A percentile compares a stretch with the other conserved stretches of the same genome.
Evolutionary conservation across 1,284 basidiomycete species (phyloP).

Genomic region (Pseudozyma pruni): DNA sequence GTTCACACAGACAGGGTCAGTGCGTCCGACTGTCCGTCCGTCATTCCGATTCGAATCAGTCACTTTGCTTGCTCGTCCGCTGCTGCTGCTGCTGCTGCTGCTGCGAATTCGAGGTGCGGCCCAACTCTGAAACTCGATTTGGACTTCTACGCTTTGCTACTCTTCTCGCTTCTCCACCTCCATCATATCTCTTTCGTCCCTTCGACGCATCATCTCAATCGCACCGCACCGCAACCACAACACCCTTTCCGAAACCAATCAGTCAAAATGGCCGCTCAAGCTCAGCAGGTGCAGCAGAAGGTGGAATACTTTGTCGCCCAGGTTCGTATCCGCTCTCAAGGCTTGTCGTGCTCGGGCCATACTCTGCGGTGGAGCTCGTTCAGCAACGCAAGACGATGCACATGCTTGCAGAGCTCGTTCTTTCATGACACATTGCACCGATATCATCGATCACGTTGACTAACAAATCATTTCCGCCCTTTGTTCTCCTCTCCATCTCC

Average conservation of each 20-base stretch:
- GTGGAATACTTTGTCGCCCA: slow-evolving; percentile 65
- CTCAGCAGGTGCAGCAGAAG: slow-evolving; percentile 64
- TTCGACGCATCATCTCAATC: not conserved
- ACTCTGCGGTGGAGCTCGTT: not conserved
- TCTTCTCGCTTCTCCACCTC: slow-evolving; percentile 1
- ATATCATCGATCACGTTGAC: not conserved
- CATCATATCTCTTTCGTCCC: slow-evolving; percentile 4
- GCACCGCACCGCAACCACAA: not conserved
- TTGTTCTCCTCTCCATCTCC: not conserved
- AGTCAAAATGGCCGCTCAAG: slow-evolving; percentile 60
- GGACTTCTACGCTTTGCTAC: too few relatives aligned
- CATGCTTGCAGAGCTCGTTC: too few relatives aligned
- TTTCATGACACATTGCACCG: too few relatives aligned
- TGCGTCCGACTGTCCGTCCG: slow-evolving; percentile 3
- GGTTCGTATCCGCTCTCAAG: slow-evolving; percentile 43
- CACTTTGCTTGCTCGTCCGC: too few relatives aligned
- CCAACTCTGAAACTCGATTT: too few relatives aligned
- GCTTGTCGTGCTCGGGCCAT: not conserved
- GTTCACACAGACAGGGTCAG: not conserved
- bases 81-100: too few relatives aligned
- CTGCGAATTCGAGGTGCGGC: too few relatives aligned
- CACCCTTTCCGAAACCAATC: not conserved
- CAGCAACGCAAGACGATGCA: too few relatives aligned
- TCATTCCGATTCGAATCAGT: not conserved
- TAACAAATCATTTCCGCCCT: not conserved